A percentile compares a stretch with the other conserved stretches of the same genome.
Evolutionary conservation across 2,329 filamentous ascomycete genomes (phyloP).

Genomic region (Sporothrix phasma): DNA sequence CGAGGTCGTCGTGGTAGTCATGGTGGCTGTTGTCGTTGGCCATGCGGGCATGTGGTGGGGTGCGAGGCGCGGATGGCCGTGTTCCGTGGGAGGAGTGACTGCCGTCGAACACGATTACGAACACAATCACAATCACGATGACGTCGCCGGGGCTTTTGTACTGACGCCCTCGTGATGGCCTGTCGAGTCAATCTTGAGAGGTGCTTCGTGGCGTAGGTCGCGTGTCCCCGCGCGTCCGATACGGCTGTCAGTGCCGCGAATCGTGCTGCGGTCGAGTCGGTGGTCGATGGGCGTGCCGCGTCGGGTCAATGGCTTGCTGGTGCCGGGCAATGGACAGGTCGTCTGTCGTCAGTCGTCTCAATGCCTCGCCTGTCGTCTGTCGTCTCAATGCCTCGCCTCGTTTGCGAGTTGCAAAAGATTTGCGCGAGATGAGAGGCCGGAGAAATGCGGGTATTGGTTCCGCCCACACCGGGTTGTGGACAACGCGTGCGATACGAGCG

Average conservation of each 20-base stretch:
- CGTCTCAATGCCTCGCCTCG: not conserved
- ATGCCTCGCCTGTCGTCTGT: not conserved
- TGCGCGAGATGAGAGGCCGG: conserved; percentile 1
- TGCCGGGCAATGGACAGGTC: conserved; percentile 3
- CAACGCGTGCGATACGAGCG: conserved; percentile 7
- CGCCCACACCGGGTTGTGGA: conserved; percentile 7
- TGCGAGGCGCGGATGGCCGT: not conserved
- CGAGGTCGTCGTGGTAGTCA: conserved; percentile 37
- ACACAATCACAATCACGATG: too few relatives aligned
- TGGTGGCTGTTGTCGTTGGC: conserved; percentile 32
- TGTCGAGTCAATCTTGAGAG: not conserved
- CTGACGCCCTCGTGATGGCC: not conserved
- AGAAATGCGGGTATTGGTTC: conserved; percentile 12
- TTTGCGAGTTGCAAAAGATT: not conserved
- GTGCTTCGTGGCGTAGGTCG: conserved; percentile 11
- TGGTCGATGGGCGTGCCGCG: not conserved
- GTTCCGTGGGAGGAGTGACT: not conserved
- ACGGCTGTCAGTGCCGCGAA: not conserved
- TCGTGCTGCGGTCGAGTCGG: not conserved
- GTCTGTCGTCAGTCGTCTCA: too few relatives aligned
- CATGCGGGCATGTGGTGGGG: conserved; percentile 18
- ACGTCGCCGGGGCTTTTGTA: not conserved
- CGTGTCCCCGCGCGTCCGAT: conserved; percentile 11
- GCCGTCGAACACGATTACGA: too few relatives aligned
- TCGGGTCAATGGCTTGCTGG: conserved; percentile 6